phyloP scores from a whole-genome alignment of 257 asterid species.

The Solanum ossicruentum region DNA sequence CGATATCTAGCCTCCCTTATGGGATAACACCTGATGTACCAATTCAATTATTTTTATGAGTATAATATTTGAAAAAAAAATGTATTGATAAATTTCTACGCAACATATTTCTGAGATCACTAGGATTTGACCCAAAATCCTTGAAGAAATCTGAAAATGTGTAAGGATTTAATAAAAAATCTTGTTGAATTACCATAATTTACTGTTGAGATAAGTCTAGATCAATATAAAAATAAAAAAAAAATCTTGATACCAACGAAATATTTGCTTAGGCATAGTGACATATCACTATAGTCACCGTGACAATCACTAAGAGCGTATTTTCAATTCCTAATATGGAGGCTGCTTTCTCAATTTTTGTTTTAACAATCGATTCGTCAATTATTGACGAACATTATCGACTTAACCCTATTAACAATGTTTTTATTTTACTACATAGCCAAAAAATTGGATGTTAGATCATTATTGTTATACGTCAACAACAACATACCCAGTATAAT shows the following conservation, averaged over 20 bases:
- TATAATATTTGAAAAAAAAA: neutral
- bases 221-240: neutral
- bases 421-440: neutral
- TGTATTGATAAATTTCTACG: neutral
- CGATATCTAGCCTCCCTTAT: too few species aligned
- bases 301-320: neutral
- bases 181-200: neutral
- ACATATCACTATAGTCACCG: neutral
- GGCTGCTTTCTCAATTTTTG: neutral
- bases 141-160: too few species aligned
- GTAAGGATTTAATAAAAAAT: neutral
- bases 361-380: too few species aligned
- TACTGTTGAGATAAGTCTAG: neutral
- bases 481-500: too few species aligned
- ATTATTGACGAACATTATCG: neutral
- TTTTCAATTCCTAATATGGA: neutral
- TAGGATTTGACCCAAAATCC: neutral
- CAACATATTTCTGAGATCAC: neutral
- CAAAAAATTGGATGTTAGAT: neutral
- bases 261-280: neutral
- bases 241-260: neutral
- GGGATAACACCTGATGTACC: too few species aligned
- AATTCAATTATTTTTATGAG: too few species aligned
- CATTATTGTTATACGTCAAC: too few species aligned
- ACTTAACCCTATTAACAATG: neutral